A percentile compares a stretch with the other conserved stretches of the same genome.
Evolutionary conservation across 2,329 filamentous ascomycete species (phyloP).

Genomic region (Kalaharituber pfeilii): DNA sequence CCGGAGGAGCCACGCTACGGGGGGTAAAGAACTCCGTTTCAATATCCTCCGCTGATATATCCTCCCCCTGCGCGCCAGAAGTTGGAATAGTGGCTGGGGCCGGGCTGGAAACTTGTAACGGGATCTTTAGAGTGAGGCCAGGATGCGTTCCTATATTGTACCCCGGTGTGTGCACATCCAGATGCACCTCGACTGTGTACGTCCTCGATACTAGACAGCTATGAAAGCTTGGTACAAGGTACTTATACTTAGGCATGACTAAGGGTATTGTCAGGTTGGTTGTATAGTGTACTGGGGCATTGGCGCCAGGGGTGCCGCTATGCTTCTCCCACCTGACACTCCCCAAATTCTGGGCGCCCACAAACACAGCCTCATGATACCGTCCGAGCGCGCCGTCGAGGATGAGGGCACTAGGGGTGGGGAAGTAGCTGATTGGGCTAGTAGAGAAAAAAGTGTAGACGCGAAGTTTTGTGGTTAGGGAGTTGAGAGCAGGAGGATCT

Average conservation of each 20-base stretch:
- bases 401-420: slow-evolving; percentile 13
- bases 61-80: background rate
- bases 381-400: slow-evolving; percentile 16
- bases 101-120: slow-evolving; percentile 19
- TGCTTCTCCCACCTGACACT: slow-evolving; percentile 17
- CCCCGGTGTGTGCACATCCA: slow-evolving; percentile 35
- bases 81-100: background rate
- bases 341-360: slow-evolving; percentile 18
- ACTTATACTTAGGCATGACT: slow-evolving; percentile 41
- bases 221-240: slow-evolving; percentile 53
- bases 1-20: slow-evolving; percentile 15
- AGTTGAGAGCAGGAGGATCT: slow-evolving; percentile 19
- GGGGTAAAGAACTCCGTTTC: slow-evolving; percentile 21
- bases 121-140: slow-evolving; percentile 19
- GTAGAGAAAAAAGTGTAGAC: slow-evolving; percentile 21
- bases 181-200: slow-evolving; percentile 42
- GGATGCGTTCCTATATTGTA: slow-evolving; percentile 10
- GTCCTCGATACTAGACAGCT: slow-evolving; percentile 47
- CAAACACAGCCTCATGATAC: slow-evolving; percentile 18
- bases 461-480: slow-evolving; percentile 19
- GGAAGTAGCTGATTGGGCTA: slow-evolving; percentile 17
- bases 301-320: slow-evolving; percentile 5
- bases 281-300: slow-evolving; percentile 35
- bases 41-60: slow-evolving; percentile 1
- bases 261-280: slow-evolving; percentile 46